Evolutionary conservation across 2,329 filamentous ascomycete species (phyloP), one percentile per base, ranked within the genome.

Genomic region (Alternaria sp.): DNA sequence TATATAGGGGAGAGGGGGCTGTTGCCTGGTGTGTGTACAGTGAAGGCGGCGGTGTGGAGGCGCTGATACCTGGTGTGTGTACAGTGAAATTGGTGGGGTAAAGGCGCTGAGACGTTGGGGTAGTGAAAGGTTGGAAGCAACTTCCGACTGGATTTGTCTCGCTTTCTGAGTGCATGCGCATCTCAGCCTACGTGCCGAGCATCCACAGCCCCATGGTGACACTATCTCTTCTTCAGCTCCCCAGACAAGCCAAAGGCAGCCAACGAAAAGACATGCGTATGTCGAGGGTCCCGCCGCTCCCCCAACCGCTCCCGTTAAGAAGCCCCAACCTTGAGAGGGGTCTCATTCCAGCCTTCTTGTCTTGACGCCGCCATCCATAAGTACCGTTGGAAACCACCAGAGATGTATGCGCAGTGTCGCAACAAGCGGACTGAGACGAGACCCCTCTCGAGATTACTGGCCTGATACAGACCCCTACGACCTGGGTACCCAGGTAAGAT

Each of bases 171-270:
- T 36, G 15, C 32, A n/a, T 36, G 32, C 32, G 32, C 32, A n/a
- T 21, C 0, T 25, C 5, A 5, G 1, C 17, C 25, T 0, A 5
- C 17, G 4, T 5, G 9, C 9, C 25, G 0, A 9, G n/a, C 3
- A 3, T 12, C 5, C 9, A 49, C 6, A 32, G 3, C 13, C 1
- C 11, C 7, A 8, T 4, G 5, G 13, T 32, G 30, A 36, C 7
- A 36, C 7, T 1, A 36, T 36, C 32, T 40, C 32, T 40, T 40
- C 36, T 40, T 40, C 36, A 17, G n/a, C n/a, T 8, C 4, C 9
- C 36, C 36, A 40, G 36, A 0, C 36, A 40, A 40, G 36, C n/a
- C 32, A n/a, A n/a, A n/a, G n/a, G n/a, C n/a, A n/a, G 32, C 36
- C n/a, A 40, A 40, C 36, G 36, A 40, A 40, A 40, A 40, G 36